Evolutionary conservation across 805 yeast species (phyloP).

Genomic region (Candida pini): DNA sequence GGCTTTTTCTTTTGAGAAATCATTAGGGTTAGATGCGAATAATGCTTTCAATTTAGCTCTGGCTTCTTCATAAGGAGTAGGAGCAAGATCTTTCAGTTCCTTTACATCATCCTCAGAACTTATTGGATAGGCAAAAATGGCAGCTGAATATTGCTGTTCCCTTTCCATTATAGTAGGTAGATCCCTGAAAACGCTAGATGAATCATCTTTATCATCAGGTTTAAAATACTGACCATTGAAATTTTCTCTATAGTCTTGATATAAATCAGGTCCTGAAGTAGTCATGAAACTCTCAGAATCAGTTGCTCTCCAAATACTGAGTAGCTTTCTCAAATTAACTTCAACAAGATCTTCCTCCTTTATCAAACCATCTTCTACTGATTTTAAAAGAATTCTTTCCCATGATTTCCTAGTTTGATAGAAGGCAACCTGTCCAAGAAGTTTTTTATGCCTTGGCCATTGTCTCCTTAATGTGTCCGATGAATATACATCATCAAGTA

Average conservation of each 20-base stretch:
- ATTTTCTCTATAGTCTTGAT: conserved; percentile 41
- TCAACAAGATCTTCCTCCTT: conserved; percentile 43
- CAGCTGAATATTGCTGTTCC: conserved; percentile 46
- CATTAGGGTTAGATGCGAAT: conserved; percentile 46
- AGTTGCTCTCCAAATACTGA: conserved; percentile 60
- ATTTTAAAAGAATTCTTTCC: conserved; percentile 57
- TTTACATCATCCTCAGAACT: conserved; percentile 9
- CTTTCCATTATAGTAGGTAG: conserved; percentile 64
- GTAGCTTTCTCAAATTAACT: conserved; percentile 45
- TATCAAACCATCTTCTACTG: conserved; percentile 51
- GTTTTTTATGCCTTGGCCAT: conserved; percentile 65
- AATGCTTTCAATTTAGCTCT: conserved; percentile 47
- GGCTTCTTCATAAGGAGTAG: conserved; percentile 29
- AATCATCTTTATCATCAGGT: conserved; percentile 28
- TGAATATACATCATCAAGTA: conserved; percentile 37
- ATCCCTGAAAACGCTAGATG: conserved; percentile 44
- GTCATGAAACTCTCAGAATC: conserved; percentile 29
- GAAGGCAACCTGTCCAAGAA: conserved; percentile 54
- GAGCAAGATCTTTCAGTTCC: conserved; percentile 10
- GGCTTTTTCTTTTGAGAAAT: conserved; percentile 42
- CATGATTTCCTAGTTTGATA: conserved; percentile 51
- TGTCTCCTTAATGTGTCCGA: conserved; percentile 47
- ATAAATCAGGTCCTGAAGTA: conserved; percentile 24
- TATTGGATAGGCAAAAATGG: conserved; percentile 37
- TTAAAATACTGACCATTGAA: conserved; percentile 38